Percentiles rank a stretch among this genome's conserved stretches.
Conservation (phyloP, 306 rosid species). For the Gleditsia sinensis region DNA sequence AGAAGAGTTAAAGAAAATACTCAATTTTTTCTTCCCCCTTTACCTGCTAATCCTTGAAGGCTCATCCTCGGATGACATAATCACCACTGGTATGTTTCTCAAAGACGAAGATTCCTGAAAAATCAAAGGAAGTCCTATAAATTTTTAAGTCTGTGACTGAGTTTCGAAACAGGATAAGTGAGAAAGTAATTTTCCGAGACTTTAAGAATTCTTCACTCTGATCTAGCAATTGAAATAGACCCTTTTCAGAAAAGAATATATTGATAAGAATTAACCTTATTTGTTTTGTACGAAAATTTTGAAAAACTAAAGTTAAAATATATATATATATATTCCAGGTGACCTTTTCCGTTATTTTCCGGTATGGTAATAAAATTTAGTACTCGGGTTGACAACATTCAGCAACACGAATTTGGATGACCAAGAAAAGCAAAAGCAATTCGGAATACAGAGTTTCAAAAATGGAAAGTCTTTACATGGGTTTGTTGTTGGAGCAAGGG, state of each 20-base stretch:
- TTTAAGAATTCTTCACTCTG: conserved; percentile 22
- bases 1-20: background rate
- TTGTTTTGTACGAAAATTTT: conserved; percentile 32
- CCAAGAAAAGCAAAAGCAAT: no score
- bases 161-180: conserved; percentile 28
- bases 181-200: conserved; percentile 26
- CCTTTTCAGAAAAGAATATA: conserved; percentile 33
- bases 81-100: conserved; percentile 92
- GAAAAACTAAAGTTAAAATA: background rate
- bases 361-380: background rate
- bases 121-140: conserved; percentile 41
- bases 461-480: conserved; percentile 14
- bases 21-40: background rate
- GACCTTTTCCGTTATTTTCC: background rate
- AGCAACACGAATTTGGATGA: background rate
- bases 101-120: conserved; percentile 87
- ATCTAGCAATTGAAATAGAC: conserved; percentile 25
- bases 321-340: no score
- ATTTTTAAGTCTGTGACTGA: conserved; percentile 27
- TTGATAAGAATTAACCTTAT: conserved; percentile 35
- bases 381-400: background rate
- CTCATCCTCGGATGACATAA: conserved; percentile 94
- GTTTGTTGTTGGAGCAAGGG: background rate
- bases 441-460: background rate
- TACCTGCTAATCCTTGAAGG: conserved; percentile 72